These are phyloP conservation scores for Paraphoma sp. DNA, from an alignment of 2,329 filamentous ascomycete genomes.

Conservation along the genomic window DNA sequence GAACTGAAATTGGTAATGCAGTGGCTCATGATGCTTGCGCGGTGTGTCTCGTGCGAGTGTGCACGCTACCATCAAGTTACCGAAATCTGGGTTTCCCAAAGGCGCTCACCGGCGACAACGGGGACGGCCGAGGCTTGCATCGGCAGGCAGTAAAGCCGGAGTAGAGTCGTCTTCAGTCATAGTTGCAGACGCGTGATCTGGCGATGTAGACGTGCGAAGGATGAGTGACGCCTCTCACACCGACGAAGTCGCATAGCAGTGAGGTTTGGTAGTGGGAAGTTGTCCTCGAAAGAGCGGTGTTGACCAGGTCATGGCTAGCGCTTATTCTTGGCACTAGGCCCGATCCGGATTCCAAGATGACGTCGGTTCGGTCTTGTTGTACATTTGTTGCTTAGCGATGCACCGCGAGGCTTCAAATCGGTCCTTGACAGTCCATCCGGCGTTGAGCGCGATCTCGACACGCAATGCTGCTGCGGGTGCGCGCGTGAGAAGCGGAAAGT, in stretches of 20 bases:
- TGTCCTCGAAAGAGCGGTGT: conserved; percentile 35
- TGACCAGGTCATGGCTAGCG: conserved; percentile 10
- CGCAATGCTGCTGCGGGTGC: background rate
- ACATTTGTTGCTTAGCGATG: conserved; percentile 8
- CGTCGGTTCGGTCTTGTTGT: conserved; percentile 12
- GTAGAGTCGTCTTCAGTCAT: conserved; percentile 7
- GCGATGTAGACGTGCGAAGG: conserved; percentile 8
- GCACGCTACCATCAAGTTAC: conserved; percentile 9
- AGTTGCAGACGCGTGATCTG: conserved; percentile 6
- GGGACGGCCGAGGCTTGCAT: conserved; percentile 13
- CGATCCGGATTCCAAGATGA: conserved; percentile 14
- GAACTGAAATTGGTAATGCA: conserved; percentile 2
- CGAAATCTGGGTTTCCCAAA: conserved; percentile 17
- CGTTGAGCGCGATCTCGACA: background rate
- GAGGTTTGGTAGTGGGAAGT: conserved; percentile 11
- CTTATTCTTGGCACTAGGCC: conserved; percentile 13
- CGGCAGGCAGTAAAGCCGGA: conserved; percentile 10
- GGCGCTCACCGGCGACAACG: conserved; percentile 16
- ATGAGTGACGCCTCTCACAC: conserved; percentile 37
- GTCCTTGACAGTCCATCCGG: conserved; percentile 4
- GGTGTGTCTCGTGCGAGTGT: background rate
- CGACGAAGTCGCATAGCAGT: conserved; percentile 24
- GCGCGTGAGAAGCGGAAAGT: conserved; percentile 1
- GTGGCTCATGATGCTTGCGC: background rate
- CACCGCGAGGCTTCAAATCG: conserved; percentile 8